These are phyloP conservation scores for Kwoniella botswanensis DNA, from an alignment of 768 basidiomycete genomes.

Conservation along the genomic window DNA sequence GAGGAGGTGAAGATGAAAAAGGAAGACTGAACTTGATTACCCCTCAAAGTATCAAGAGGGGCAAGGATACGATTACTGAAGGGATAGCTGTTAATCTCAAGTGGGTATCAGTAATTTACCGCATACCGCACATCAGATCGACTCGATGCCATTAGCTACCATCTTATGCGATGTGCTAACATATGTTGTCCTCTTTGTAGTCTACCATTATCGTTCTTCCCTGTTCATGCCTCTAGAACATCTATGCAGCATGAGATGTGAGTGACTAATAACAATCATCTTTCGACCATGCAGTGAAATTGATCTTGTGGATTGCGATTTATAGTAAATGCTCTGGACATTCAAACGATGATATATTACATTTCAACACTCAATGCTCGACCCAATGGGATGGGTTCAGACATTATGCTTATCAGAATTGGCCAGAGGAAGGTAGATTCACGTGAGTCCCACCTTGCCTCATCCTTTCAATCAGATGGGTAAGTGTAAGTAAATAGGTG, in stretches of 20 bases:
- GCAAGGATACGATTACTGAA: conserved; percentile 30
- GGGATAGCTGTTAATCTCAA: conserved; percentile 38
- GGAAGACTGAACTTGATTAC: conserved; percentile 40
- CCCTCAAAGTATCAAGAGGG: conserved; percentile 29
- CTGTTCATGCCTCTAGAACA: conserved; percentile 5
- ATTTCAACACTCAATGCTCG: conserved; percentile 21
- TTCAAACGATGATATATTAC: conserved; percentile 21
- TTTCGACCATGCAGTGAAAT: neutral
- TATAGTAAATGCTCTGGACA: conserved; percentile 19
- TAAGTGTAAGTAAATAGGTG: neutral
- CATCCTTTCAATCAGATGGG: neutral
- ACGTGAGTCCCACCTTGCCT: neutral
- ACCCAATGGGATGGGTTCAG: conserved; percentile 29
- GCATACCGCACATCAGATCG: neutral
- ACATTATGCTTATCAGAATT: conserved; percentile 40
- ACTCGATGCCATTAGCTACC: neutral
- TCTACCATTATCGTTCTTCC: conserved; percentile 9
- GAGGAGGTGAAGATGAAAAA: conserved; percentile 26
- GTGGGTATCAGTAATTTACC: conserved; percentile 18
- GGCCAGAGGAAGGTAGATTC: conserved; percentile 31
- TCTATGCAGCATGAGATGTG: conserved; percentile 10
- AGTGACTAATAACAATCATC: neutral
- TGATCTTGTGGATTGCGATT: neutral
- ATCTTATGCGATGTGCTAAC: neutral
- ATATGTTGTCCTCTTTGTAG: conserved; percentile 1